Conservation (phyloP, 371 early-diverging fungal species). For the Haplosporangium sp. region DNA sequence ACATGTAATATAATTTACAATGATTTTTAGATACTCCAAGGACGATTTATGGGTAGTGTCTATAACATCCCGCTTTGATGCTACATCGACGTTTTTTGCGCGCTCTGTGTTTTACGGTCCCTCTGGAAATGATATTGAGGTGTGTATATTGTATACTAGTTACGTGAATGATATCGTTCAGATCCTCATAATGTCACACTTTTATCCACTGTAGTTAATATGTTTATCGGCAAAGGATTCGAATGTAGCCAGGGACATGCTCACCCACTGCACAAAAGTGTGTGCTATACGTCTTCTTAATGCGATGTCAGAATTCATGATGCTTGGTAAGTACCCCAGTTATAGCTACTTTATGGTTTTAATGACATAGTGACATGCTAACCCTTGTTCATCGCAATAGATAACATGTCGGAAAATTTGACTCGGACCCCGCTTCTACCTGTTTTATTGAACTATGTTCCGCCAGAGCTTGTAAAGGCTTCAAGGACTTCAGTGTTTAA, state of each 20-base stretch:
- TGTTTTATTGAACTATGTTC: slow-evolving; percentile 57
- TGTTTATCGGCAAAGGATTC: slow-evolving; percentile 64
- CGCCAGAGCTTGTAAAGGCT: slow-evolving; percentile 26
- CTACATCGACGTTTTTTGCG: slow-evolving; percentile 65
- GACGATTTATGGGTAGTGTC: slow-evolving; percentile 83
- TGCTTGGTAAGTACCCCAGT: slow-evolving; percentile 63
- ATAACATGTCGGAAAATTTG: slow-evolving; percentile 62
- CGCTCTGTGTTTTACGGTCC: slow-evolving; percentile 72
- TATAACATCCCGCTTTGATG: slow-evolving; percentile 57
- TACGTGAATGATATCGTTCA: neutral
- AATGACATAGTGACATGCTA: neutral
- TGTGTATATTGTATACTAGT: slow-evolving; percentile 7
- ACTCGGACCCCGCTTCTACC: slow-evolving; percentile 64
- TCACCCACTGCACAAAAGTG: slow-evolving; percentile 39
- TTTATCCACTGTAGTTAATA: slow-evolving; percentile 35
- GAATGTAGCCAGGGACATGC: slow-evolving; percentile 46
- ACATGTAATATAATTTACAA: neutral
- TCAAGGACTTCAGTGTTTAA: slow-evolving; percentile 32
- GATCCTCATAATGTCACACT: neutral
- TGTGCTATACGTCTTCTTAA: slow-evolving; percentile 75
- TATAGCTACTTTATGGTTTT: neutral
- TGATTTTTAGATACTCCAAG: slow-evolving; percentile 31
- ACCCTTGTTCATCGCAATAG: slow-evolving; percentile 21
- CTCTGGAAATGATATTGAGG: slow-evolving; percentile 65
- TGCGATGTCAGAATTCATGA: slow-evolving; percentile 79